phyloP scores from a whole-genome alignment of 2,329 filamentous ascomycete genomes.

The Basipetospora chlamydospora region DNA sequence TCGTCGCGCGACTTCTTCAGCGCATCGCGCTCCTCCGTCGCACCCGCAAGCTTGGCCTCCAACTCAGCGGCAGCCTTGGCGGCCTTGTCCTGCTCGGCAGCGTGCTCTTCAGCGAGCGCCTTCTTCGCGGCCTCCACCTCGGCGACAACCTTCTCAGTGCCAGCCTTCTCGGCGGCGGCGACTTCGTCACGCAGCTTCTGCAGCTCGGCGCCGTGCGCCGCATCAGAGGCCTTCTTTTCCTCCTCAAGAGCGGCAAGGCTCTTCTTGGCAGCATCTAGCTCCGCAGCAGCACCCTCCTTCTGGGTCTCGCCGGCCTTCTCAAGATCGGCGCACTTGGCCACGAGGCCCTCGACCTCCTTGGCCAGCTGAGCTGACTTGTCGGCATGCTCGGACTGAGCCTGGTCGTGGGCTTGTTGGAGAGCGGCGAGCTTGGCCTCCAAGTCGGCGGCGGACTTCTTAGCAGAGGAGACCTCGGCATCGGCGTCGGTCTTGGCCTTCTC shows the following conservation, averaged over 20 bases:
- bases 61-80: constrained; percentile 8
- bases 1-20: constrained; percentile 18
- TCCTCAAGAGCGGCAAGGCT: constrained; percentile 9
- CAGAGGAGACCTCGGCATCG: constrained; percentile 16
- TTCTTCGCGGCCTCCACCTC: constrained; percentile 13
- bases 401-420: constrained; percentile 7
- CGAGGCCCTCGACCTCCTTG: constrained; percentile 7
- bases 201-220: constrained; percentile 10
- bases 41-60: constrained; percentile 13
- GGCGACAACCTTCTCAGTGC: constrained; percentile 4
- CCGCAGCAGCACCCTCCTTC: constrained; percentile 14
- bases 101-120: constrained; percentile 12
- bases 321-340: constrained; percentile 6
- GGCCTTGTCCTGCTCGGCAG: constrained; percentile 3
- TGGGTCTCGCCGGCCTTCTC: constrained; percentile 2
- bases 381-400: constrained; percentile 4
- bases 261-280: constrained; percentile 18
- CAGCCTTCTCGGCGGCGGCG: background rate
- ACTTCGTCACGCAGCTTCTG: constrained; percentile 3
- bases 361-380: background rate
- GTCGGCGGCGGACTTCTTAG: constrained; percentile 15
- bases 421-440: constrained; percentile 14
- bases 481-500: constrained; percentile 12
- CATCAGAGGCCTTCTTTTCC: constrained; percentile 9
- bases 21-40: constrained; percentile 14